Conservation (phyloP, 2,329 filamentous ascomycete species). For the Davidsoniella eucalypti region DNA sequence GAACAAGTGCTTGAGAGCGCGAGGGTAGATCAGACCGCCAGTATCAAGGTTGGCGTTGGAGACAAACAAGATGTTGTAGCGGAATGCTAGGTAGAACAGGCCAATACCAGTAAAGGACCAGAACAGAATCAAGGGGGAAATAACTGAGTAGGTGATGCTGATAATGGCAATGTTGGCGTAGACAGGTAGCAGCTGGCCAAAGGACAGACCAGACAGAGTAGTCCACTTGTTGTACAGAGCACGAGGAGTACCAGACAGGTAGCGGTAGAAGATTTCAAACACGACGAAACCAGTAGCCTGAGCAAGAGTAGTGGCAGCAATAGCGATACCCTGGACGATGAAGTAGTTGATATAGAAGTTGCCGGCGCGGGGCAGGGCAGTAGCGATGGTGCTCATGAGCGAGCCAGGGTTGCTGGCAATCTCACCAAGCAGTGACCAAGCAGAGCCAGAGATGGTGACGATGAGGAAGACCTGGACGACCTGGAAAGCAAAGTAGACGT, state of each 20-base stretch:
- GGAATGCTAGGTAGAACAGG: slow-evolving; percentile 70
- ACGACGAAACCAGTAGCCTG: slow-evolving; percentile 51
- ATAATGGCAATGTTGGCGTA: slow-evolving; percentile 62
- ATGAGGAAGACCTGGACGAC: slow-evolving; percentile 86
- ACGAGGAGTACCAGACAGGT: slow-evolving; percentile 60
- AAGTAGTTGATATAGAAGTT: slow-evolving; percentile 93
- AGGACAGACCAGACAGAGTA: slow-evolving; percentile 49
- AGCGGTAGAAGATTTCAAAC: slow-evolving; percentile 49
- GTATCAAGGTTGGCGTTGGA: slow-evolving; percentile 68
- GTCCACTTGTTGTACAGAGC: slow-evolving; percentile 64
- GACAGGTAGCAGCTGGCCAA: slow-evolving; percentile 61
- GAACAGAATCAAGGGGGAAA: slow-evolving; percentile 66
- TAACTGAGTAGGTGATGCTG: slow-evolving; percentile 64
- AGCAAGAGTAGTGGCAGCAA: slow-evolving; percentile 56
- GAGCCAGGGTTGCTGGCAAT: slow-evolving; percentile 46
- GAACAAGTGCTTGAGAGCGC: slow-evolving; percentile 73
- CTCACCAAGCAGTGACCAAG: slow-evolving; percentile 48
- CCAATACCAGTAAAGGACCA: slow-evolving; percentile 64
- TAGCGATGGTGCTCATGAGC: slow-evolving; percentile 49
- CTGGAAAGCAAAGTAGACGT: slow-evolving; percentile 81
- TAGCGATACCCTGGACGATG: slow-evolving; percentile 64
- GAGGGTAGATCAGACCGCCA: slow-evolving; percentile 73
- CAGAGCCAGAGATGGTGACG: slow-evolving; percentile 66
- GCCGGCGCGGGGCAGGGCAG: slow-evolving; percentile 63
- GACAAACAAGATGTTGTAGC: slow-evolving; percentile 76